These are phyloP conservation scores for Aspergillus chevalieri DNA, from an alignment of 2,329 filamentous ascomycete species.

Conservation along the genomic window DNA sequence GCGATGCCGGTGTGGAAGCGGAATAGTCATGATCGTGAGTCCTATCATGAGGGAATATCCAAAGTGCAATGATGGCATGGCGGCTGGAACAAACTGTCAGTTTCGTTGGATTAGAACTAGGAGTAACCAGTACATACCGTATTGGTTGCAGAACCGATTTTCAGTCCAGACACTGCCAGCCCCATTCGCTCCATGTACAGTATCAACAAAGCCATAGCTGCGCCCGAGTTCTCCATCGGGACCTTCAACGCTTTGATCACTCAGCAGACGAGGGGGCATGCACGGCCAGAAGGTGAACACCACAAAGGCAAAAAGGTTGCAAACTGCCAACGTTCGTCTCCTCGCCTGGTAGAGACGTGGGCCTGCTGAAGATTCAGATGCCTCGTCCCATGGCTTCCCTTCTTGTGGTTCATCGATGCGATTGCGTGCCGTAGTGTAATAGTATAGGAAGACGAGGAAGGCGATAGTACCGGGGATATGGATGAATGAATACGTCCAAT, in stretches of 20 bases:
- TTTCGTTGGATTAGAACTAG: neutral
- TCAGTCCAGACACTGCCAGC: conserved; percentile 66
- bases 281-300: conserved; percentile 56
- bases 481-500: conserved; percentile 69
- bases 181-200: conserved; percentile 51
- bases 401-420: conserved; percentile 37
- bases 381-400: conserved; percentile 30
- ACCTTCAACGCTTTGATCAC: conserved; percentile 49
- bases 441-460: conserved; percentile 62
- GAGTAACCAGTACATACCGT: conserved; percentile 44
- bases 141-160: conserved; percentile 70
- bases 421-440: conserved; percentile 61
- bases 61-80: conserved; percentile 71
- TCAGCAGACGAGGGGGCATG: conserved; percentile 55
- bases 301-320: conserved; percentile 55
- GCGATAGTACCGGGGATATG: conserved; percentile 71
- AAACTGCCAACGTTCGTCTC: conserved; percentile 52
- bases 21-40: conserved; percentile 61
- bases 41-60: conserved; percentile 69
- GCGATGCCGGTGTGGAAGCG: conserved; percentile 51
- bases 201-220: conserved; percentile 55
- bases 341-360: conserved; percentile 51
- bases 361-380: conserved; percentile 41
- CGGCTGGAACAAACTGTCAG: conserved; percentile 42
- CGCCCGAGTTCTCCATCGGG: conserved; percentile 53